Evolutionary conservation across 805 yeast species (phyloP).

Genomic region (Pichia eremophila): DNA sequence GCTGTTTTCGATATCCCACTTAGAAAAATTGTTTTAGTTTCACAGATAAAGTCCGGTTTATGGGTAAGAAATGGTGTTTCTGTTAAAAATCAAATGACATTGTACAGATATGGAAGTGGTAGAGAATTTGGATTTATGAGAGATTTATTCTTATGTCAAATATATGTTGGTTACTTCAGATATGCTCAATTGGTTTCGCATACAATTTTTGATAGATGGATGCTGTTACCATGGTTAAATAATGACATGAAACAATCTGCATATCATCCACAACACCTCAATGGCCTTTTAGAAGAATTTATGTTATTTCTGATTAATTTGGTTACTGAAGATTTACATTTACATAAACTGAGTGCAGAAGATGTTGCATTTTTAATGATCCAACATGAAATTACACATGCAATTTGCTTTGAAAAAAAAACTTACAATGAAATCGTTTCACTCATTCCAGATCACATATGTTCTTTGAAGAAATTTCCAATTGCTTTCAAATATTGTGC

Average conservation of each 20-base stretch:
- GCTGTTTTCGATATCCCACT: constrained; percentile 63
- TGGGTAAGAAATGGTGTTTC: constrained; percentile 95
- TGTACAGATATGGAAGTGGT: constrained; percentile 68
- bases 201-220: constrained; percentile 64
- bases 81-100: constrained; percentile 66
- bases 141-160: constrained; percentile 66
- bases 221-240: constrained; percentile 43
- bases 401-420: constrained; percentile 66
- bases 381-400: constrained; percentile 68
- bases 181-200: constrained; percentile 48
- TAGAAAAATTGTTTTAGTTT: constrained; percentile 62
- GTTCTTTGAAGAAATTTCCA: constrained; percentile 67
- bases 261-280: constrained; percentile 23
- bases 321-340: constrained; percentile 55
- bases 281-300: constrained; percentile 67
- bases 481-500: constrained; percentile 39
- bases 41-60: constrained; percentile 80
- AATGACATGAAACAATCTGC: constrained; percentile 37
- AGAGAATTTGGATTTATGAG: constrained; percentile 77
- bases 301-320: constrained; percentile 57
- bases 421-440: constrained; percentile 61
- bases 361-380: constrained; percentile 44
- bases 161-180: constrained; percentile 37
- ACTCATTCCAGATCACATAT: constrained; percentile 66
- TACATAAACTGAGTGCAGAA: constrained; percentile 39